Conservation (phyloP, 2,329 filamentous ascomycete genomes). For the Arthrobotrys sphaeroides region DNA sequence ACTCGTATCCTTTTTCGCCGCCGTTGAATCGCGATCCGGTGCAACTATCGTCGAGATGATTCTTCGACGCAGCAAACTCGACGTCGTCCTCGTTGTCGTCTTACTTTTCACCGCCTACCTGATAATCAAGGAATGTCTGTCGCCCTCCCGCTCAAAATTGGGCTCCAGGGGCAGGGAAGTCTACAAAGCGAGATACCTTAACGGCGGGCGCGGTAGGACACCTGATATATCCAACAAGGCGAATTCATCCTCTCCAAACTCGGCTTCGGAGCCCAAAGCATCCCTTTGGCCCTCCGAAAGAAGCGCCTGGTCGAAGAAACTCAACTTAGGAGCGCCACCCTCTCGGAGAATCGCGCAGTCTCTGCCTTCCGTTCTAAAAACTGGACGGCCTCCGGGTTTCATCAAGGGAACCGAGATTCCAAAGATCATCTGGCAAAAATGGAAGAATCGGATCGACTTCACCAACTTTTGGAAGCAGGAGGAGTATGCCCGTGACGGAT, state of each 20-base stretch:
- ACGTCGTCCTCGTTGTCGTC: background rate
- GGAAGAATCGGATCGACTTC: slow-evolving; percentile 26
- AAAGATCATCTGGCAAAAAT: slow-evolving; percentile 34
- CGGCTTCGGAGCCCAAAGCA: background rate
- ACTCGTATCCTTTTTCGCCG: too few species aligned
- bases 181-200: background rate
- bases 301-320: background rate
- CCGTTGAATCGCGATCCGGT: too few species aligned
- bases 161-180: background rate
- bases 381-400: background rate
- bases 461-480: slow-evolving; percentile 24
- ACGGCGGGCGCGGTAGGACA: background rate
- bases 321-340: background rate
- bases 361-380: background rate
- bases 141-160: background rate
- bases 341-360: background rate
- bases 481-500: slow-evolving; percentile 20
- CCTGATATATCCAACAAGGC: background rate
- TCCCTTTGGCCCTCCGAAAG: background rate
- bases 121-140: background rate
- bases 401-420: slow-evolving; percentile 8
- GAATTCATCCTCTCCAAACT: background rate
- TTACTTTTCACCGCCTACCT: background rate
- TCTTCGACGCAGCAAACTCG: background rate
- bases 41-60: background rate